Conservation (phyloP, 805 yeast genomes). For the Zygotorulaspora danielsina region DNA sequence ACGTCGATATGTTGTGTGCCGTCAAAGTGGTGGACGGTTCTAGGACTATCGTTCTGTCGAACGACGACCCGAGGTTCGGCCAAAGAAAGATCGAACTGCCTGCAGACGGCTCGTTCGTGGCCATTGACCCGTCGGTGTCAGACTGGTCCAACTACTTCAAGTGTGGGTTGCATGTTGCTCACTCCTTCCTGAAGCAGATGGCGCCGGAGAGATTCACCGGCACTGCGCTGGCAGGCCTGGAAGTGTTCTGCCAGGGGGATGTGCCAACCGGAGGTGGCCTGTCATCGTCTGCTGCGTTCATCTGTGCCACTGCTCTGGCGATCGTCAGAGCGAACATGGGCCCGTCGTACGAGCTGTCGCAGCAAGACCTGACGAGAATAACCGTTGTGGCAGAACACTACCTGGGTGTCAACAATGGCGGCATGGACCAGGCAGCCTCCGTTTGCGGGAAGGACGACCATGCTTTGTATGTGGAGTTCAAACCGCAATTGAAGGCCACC, state of each 20-base stretch:
- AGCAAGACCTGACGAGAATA: slow-evolving; percentile 51
- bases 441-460: slow-evolving; percentile 57
- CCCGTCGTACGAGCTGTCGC: slow-evolving; percentile 36
- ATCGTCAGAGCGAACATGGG: slow-evolving; percentile 51
- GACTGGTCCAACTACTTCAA: slow-evolving; percentile 69
- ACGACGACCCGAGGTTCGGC: slow-evolving; percentile 37
- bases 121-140: slow-evolving; percentile 47
- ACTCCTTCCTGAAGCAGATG: slow-evolving; percentile 40
- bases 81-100: slow-evolving; percentile 39
- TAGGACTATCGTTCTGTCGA: slow-evolving; percentile 34
- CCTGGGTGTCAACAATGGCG: slow-evolving; percentile 74
- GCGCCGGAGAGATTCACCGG: slow-evolving; percentile 31
- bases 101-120: slow-evolving; percentile 37
- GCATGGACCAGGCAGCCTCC: slow-evolving; percentile 74
- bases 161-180: slow-evolving; percentile 61
- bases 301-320: slow-evolving; percentile 59
- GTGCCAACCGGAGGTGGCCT: slow-evolving; percentile 74
- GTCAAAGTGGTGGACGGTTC: slow-evolving; percentile 34
- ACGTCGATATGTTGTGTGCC: slow-evolving; percentile 56
- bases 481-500: slow-evolving; percentile 52
- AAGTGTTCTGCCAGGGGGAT: slow-evolving; percentile 53
- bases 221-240: slow-evolving; percentile 43
- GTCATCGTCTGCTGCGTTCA: slow-evolving; percentile 68
- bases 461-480: slow-evolving; percentile 56
- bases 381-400: slow-evolving; percentile 66